Evolutionary conservation across 352 stramenopile genomes (phyloP).

Genomic region (Pythium oligandrum): DNA sequence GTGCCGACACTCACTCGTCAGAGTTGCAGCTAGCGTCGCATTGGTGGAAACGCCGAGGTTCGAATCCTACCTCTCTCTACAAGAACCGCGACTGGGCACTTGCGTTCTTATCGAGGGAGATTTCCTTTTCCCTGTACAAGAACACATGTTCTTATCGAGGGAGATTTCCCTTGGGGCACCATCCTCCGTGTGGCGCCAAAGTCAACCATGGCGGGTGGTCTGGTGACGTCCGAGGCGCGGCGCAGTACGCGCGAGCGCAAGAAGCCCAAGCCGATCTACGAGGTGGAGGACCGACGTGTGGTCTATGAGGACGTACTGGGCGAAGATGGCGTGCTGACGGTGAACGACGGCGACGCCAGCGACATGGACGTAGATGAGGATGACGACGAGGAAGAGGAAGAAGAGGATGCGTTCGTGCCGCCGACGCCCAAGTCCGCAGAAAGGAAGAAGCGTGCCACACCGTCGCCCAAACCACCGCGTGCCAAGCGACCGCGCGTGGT

Average conservation of each 20-base stretch:
- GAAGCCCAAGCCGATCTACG: slow-evolving; percentile 66
- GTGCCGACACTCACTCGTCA: slow-evolving; percentile 18
- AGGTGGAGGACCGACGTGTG: slow-evolving; percentile 49
- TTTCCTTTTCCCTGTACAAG: slow-evolving; percentile 8
- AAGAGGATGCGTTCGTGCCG: slow-evolving; percentile 24
- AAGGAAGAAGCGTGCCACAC: slow-evolving; percentile 8
- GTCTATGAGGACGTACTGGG: slow-evolving; percentile 15
- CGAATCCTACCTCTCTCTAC: slow-evolving; percentile 14
- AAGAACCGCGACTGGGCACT: slow-evolving; percentile 8
- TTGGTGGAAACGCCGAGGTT: slow-evolving; percentile 11
- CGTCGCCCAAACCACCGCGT: not conserved
- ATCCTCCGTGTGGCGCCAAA: slow-evolving; percentile 12
- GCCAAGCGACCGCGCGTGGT: not conserved
- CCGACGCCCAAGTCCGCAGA: slow-evolving; percentile 18
- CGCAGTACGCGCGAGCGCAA: slow-evolving; percentile 59
- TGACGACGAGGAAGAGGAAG: slow-evolving; percentile 14
- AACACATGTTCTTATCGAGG: slow-evolving; percentile 25
- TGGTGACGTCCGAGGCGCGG: slow-evolving; percentile 30
- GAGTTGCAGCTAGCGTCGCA: slow-evolving; percentile 11
- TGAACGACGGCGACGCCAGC: too few relatives aligned
- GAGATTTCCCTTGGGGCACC: slow-evolving; percentile 32
- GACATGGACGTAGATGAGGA: slow-evolving; percentile 10
- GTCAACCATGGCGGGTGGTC: slow-evolving; percentile 3
- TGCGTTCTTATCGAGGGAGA: slow-evolving; percentile 3
- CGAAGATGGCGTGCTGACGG: slow-evolving; percentile 8